phyloP scores from a whole-genome alignment of 169 alveolate species.

The Plasmodium gallinaceum region DNA sequence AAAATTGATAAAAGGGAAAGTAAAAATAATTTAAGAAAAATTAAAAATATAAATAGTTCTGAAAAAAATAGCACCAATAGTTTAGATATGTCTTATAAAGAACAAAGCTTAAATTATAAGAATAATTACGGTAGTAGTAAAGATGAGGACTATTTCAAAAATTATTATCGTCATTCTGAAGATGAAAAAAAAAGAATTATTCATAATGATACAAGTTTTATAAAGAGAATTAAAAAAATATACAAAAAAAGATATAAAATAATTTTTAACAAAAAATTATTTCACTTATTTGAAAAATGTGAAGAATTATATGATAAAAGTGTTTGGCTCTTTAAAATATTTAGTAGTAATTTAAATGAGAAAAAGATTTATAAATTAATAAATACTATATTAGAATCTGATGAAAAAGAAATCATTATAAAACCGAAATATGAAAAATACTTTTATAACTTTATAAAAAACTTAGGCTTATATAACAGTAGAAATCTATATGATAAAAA shows the following conservation, averaged over 20 bases:
- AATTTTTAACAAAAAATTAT: constrained; percentile 63
- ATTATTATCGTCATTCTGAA: constrained; percentile 17
- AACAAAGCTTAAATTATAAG: constrained; percentile 12
- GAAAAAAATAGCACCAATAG: constrained; percentile 40
- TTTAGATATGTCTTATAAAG: constrained; percentile 16
- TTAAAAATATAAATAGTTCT: constrained; percentile 7
- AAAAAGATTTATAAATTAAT: constrained; percentile 39
- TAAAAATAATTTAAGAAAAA: too few relatives aligned
- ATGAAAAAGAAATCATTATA: constrained; percentile 59
- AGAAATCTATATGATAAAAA: constrained; percentile 16
- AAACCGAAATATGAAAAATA: constrained; percentile 72
- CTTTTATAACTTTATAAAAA: constrained; percentile 60
- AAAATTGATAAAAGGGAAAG: too few relatives aligned
- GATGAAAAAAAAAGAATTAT: constrained; percentile 25
- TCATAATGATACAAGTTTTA: constrained; percentile 23
- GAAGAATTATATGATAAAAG: constrained; percentile 68
- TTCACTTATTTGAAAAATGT: constrained; percentile 55
- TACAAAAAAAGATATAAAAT: constrained; percentile 60
- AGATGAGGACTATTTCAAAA: constrained; percentile 73
- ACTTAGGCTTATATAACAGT: constrained; percentile 18
- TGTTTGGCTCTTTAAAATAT: constrained; percentile 45
- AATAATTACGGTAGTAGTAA: constrained; percentile 38
- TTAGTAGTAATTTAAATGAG: constrained; percentile 41
- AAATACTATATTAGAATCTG: constrained; percentile 69
- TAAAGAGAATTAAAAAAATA: constrained; percentile 32